Percentiles rank a stretch among this genome's conserved stretches.
Conservation (phyloP, 2,329 filamentous ascomycete species). For the Talaromyces sp. region DNA sequence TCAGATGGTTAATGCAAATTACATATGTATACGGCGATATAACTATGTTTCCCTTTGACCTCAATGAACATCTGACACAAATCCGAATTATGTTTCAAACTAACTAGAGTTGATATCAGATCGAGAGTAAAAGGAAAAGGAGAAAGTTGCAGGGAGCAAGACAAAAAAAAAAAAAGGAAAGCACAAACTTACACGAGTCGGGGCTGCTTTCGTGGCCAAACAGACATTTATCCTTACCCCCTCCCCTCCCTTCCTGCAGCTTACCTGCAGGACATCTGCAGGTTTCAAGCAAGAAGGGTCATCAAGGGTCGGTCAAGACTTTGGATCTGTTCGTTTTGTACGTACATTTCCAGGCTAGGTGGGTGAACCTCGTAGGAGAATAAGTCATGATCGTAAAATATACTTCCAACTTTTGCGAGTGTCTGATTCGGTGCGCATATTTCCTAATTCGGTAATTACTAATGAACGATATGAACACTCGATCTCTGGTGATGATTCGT, state of each 20-base stretch:
- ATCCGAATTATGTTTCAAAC: background rate
- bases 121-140: background rate
- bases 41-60: background rate
- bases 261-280: constrained; percentile 9
- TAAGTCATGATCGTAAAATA: background rate
- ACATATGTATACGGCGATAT: background rate
- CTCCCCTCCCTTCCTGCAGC: constrained; percentile 7
- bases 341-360: background rate
- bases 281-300: constrained; percentile 1
- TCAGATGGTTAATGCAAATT: background rate
- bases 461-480: background rate
- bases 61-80: background rate
- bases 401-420: background rate
- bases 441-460: background rate
- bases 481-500: background rate
- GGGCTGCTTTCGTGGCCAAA: background rate
- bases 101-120: background rate
- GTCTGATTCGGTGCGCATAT: background rate
- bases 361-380: background rate
- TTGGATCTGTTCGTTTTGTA: background rate
- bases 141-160: background rate
- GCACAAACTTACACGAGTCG: constrained; percentile 10
- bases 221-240: background rate
- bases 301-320: background rate
- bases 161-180: background rate